A percentile compares a stretch with the other conserved stretches of the same genome.
These are phyloP conservation scores for Colletotrichum shisoi DNA, from an alignment of 2,329 filamentous ascomycete species.

Conservation along the genomic window DNA sequence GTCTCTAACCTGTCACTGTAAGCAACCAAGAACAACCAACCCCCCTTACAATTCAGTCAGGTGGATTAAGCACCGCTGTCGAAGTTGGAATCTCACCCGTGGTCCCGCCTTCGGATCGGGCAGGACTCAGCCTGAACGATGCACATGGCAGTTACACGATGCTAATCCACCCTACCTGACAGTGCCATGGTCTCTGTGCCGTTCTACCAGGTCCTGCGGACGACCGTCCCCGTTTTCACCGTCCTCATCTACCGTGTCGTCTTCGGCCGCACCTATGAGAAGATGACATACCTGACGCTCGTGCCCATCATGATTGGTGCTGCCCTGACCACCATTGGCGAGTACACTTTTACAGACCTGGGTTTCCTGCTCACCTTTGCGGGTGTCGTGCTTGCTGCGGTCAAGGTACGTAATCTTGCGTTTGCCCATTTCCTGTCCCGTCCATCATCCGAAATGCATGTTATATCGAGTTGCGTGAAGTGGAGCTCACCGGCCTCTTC, in stretches of 20 bases:
- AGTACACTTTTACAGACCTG: slow-evolving; percentile 67
- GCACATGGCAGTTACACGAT: slow-evolving; percentile 19
- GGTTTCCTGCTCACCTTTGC: slow-evolving; percentile 65
- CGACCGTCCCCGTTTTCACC: slow-evolving; percentile 68
- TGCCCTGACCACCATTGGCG: slow-evolving; percentile 66
- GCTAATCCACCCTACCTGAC: slow-evolving; percentile 20
- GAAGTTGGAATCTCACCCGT: slow-evolving; percentile 9
- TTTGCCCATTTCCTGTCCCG: background rate
- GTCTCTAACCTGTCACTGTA: slow-evolving; percentile 70
- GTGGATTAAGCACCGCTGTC: slow-evolving; percentile 1
- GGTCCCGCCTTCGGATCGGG: slow-evolving; percentile 7
- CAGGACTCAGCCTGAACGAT: slow-evolving; percentile 3
- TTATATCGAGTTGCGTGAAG: slow-evolving; percentile 21
- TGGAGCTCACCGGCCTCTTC: slow-evolving; percentile 17
- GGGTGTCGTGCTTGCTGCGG: slow-evolving; percentile 61
- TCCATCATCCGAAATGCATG: slow-evolving; percentile 25
- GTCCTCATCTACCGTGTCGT: slow-evolving; percentile 67
- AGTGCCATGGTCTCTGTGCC: slow-evolving; percentile 67
- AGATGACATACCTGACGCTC: slow-evolving; percentile 65
- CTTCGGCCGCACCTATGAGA: slow-evolving; percentile 64
- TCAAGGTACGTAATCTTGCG: slow-evolving; percentile 55
- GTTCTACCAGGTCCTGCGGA: slow-evolving; percentile 71
- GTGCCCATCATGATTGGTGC: slow-evolving; percentile 68
- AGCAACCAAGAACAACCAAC: slow-evolving; percentile 40
- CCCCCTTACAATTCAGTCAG: background rate